phyloP scores from a whole-genome alignment of 2,329 filamentous ascomycete genomes.

The Colletotrichum endophyticum region DNA sequence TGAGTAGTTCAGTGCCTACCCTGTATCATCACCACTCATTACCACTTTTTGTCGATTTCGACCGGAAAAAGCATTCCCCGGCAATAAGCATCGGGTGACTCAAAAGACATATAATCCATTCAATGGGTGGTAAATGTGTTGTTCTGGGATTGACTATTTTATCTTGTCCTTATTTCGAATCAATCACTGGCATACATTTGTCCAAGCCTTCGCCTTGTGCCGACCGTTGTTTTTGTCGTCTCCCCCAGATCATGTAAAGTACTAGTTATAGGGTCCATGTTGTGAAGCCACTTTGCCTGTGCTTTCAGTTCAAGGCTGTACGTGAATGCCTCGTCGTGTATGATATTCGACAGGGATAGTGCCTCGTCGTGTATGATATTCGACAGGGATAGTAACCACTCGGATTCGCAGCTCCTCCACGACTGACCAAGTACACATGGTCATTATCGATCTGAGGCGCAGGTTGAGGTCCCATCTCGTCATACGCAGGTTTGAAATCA shows the following conservation, averaged over 20 bases:
- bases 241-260: background rate
- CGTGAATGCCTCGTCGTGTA: background rate
- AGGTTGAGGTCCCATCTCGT: slow-evolving; percentile 30
- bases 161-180: background rate
- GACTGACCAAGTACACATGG: background rate
- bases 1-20: too few species aligned
- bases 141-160: background rate
- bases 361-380: background rate
- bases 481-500: slow-evolving; percentile 47
- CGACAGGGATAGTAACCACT: background rate
- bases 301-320: background rate
- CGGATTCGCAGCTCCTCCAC: background rate
- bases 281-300: background rate
- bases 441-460: background rate
- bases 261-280: background rate
- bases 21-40: too few species aligned
- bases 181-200: background rate
- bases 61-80: too few species aligned
- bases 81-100: too few species aligned
- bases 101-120: too few species aligned
- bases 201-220: background rate
- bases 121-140: background rate
- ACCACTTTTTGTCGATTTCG: too few species aligned
- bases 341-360: too few species aligned
- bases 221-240: background rate